Conservation (phyloP, 2,329 filamentous ascomycete species). For the Trichoderma semiorbis region DNA sequence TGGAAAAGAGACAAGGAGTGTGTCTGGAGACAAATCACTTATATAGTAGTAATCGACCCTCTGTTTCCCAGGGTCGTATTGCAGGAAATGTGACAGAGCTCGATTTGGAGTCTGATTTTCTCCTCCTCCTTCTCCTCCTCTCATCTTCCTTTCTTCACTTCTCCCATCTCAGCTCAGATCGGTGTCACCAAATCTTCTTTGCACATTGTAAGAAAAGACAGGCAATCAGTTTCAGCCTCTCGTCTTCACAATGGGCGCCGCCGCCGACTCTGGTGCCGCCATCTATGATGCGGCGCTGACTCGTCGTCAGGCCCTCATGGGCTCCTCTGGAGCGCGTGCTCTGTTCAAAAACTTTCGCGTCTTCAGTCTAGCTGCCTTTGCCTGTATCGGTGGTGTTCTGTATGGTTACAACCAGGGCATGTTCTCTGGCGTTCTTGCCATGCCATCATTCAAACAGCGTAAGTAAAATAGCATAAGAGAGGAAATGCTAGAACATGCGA, state of each 20-base stretch:
- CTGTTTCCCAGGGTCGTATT: constrained; percentile 7
- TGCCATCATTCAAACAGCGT: constrained; percentile 53
- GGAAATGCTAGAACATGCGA: constrained; percentile 43
- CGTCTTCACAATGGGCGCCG: constrained; percentile 20
- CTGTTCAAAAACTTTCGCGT: constrained; percentile 59
- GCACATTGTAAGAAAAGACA: not conserved
- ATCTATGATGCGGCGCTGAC: constrained; percentile 50
- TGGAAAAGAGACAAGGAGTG: not conserved
- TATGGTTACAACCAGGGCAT: constrained; percentile 72
- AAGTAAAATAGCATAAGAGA: constrained; percentile 25
- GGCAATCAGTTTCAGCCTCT: not conserved
- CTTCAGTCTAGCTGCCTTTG: constrained; percentile 58
- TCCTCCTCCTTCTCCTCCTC: not conserved
- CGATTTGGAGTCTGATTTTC: not conserved
- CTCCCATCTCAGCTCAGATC: not conserved
- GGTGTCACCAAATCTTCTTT: not conserved
- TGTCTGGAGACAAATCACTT: constrained; percentile 10
- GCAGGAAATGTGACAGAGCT: constrained; percentile 13
- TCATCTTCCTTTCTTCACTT: not conserved
- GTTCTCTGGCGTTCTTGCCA: constrained; percentile 58
- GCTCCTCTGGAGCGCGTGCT: constrained; percentile 48
- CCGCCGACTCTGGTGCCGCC: constrained; percentile 14
- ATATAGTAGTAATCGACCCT: constrained; percentile 13
- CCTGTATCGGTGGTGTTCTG: constrained; percentile 59
- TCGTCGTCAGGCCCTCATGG: constrained; percentile 52